Base-by-base conservation (phyloP, 768 basidiomycete species). In the Boletus rubropictus region DNA sequence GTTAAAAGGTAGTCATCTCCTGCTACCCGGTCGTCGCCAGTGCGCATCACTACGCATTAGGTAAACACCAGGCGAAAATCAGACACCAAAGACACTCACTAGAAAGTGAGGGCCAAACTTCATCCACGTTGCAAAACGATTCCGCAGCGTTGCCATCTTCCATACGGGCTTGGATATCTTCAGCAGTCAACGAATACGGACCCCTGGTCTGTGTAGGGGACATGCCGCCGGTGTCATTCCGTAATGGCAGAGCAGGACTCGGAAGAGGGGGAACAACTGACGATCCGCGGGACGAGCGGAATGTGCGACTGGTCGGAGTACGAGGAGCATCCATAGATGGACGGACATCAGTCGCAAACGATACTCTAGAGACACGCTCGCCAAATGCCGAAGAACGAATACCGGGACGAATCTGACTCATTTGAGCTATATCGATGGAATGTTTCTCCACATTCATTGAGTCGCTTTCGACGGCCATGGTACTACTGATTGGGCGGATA, bases 41-140 rank as follows among this genome's bases (percentile, higher is more conserved):
- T 83, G 53, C 84, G 84, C 84, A 89, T 87, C 76, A 89, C 84
- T 86, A 47, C 7, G 49, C 9, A 34, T 34, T 20, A 42, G 31
- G 39, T 53, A 45, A 60, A 39, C 27, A 57, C 21, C 14, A 11
- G 27, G 42, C 3, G 27, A 39, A 44, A 11, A 35, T 3, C 12
- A 29, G 15, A 41, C 28, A 37, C 6, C 4, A 51, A 50, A 32
- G 50, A 29, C 32, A 57, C 84, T 57, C 62, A 86, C 85, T 68
- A 45, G 72, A 74, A 39, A 89, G 68, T 14, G 87, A 87, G 3
- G 86, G 84, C 70, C 82, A 73, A 14, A 86, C 71, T 24, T 81
- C 82, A 25, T 81, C 83, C 41, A 72, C 52, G 51, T 73, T 67
- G 7, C 70, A 62, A 38, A 72, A 68, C 2, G 70, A 45, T 10